Base-by-base conservation (phyloP, 202 grass and related monocot genomes). In the Tripidium arundinaceum region DNA sequence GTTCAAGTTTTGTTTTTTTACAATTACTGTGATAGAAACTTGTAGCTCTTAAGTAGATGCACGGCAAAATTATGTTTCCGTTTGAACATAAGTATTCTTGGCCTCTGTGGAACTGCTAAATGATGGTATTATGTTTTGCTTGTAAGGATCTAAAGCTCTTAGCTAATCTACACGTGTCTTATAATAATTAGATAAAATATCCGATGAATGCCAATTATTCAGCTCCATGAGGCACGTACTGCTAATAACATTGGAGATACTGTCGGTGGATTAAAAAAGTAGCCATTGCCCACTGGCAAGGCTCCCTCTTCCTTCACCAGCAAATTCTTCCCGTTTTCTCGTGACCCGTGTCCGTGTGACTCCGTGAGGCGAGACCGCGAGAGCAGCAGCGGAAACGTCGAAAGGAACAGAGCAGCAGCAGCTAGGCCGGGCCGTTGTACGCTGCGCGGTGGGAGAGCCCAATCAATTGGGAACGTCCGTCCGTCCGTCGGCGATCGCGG, bases 391-490 rank as follows among this genome's bases (percentile, higher is more conserved):
- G 22, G 43, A 71, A 62, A 49, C 5, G 15, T 55, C 29, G 70
- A 81, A 68, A 86, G 84, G 12, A 68, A 75, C 84, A 28, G 39
- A 55, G n/a, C 50, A 22, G 1, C 33, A 36, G 33, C 33, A 36
- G 33, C 33, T 36, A 36, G 33, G 33, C 33, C 33, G 50, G n/a
- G 0, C 50, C 50, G 50, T 55, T 19, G 50, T 41, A 46, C 8
- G 6, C 11, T n/a, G n/a, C n/a, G 47, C 29, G 70, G 28, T 36
- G 45, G 28, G 62, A 34, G 29, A 67, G 31, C 12, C 21, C 77
- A 26, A 27, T 41, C 62, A 25, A 28, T 57, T 5, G n/a, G 40
- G 63, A 60, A n/a, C n/a, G n/a, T n/a, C 16, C 41, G 10, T 1
- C 37, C 46, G 12, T 0, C 21, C 13, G 12, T 1, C 5, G 9